Base-by-base conservation (phyloP, 163 green algal species). In the Scenedesmus sp. region DNA sequence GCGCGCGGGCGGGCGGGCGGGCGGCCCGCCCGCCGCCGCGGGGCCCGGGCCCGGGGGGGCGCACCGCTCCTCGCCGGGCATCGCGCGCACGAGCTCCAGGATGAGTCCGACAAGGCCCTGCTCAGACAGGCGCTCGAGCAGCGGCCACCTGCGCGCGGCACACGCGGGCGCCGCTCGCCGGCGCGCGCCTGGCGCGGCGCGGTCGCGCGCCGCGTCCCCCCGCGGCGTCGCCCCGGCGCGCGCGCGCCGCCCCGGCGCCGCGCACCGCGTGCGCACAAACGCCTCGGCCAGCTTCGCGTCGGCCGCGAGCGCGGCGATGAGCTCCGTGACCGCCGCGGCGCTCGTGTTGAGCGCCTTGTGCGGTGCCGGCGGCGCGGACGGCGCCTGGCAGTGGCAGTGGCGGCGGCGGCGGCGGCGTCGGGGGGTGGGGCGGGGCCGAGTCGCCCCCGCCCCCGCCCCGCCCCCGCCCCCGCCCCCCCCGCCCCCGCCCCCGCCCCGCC, bases 321-420 rank as follows among this genome's bases (percentile, higher is more conserved):
- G 14, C 15, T 64, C 44, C 28, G 87, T 81, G 22, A 91, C 44
- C 9, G 76, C 70, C 48, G 87, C 85, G 15, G 76, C 60, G 53
- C 75, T 79, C 13, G 85, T 83, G 67, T 93, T 87, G 48, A 92
- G 51, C 0, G 85, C 78, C 64, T 87, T 87, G 71, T 84, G 78
- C 6, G 63, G 47, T n/a, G 47, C 50, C n/a, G 60, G 75, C 0
- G 39, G 70, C 26, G 56, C 57, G 4, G 24, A 29, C n/a, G 70
- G 51, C 6, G 50, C 36, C 42, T 13, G 18, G 42, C 17, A 15
- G 42, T 15, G 10, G 63, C 29, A 13, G 15, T 15, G 45, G 26
- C n/a, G 22, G 24, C 63, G 14, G 24, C 34, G 26, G 69, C 34
- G 18, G 24, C 48, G 17, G 60, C 10, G 31, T 11, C 28, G 28